These are phyloP conservation scores for Daedaleopsis nitida DNA, from an alignment of 768 basidiomycete species.

Conservation along the genomic window DNA sequence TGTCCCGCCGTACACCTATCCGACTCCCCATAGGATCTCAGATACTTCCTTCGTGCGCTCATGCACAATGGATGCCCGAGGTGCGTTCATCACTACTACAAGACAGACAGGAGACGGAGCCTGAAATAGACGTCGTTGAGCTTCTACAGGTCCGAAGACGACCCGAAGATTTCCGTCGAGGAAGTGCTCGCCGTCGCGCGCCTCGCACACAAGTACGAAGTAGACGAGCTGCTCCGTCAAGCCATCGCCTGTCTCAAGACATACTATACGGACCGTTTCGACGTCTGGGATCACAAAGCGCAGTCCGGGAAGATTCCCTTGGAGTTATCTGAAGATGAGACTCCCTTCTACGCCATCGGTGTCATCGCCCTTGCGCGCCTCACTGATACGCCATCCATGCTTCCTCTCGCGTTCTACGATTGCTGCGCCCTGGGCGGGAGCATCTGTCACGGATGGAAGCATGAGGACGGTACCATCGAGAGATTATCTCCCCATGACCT, in stretches of 20 bases:
- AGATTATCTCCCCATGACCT: background rate
- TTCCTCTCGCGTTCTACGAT: slow-evolving; percentile 3
- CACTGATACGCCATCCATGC: background rate
- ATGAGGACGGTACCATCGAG: background rate
- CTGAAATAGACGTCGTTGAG: background rate
- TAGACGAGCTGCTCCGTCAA: background rate
- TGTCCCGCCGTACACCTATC: background rate
- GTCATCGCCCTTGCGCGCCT: slow-evolving; percentile 5
- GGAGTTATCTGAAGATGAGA: background rate
- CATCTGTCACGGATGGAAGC: background rate
- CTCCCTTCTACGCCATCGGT: background rate
- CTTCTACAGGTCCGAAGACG: background rate
- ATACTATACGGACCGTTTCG: background rate
- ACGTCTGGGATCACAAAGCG: background rate
- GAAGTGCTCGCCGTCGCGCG: background rate
- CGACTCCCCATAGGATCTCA: background rate
- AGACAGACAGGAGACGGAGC: no score
- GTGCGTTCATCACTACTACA: background rate
- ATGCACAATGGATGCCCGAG: background rate
- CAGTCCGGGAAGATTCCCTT: background rate
- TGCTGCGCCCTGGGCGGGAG: background rate
- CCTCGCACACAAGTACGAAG: slow-evolving; percentile 2
- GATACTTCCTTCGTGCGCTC: background rate
- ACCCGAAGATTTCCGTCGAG: background rate
- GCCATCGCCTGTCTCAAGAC: background rate